Evolutionary conservation across 352 stramenopile genomes (phyloP), one percentile per base, ranked within the genome.

Genomic region (Globisporangium uncinulatum): DNA sequence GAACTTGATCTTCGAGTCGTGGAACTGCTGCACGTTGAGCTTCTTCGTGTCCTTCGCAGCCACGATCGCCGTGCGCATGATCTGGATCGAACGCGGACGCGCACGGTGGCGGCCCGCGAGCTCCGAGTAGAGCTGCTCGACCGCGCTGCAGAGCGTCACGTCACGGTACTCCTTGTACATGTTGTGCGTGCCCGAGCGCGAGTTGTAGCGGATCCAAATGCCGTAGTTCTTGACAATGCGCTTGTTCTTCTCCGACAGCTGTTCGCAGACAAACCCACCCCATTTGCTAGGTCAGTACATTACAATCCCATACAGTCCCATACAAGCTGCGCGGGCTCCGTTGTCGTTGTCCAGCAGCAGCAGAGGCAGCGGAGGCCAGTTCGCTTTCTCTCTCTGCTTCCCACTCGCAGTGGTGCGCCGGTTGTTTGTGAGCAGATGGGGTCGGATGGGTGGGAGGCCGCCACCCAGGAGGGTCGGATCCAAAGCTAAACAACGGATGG

Each of bases 141-240:
- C 93, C 56, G 97, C 97, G 65, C 94, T 95, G 64, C 95, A 98
- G 51, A 99, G 84, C 51, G 89, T 98, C 61, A 98, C 73, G 69
- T 99, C 95, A 83, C 97, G 90, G 95, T 99, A 99, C 87, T 99
- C 97, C 81, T 99, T 98, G 96, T 99, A 99, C 97, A 99, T 99
- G 89, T 99, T 99, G 92, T 99, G 97, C 46, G 97, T 99, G 71
- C 97, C 97, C 57, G 92, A 98, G 70, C 97, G 93, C 59, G 96
- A 99, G 83, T 99, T 98, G 86, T 99, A 99, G 65, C 97, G 94
- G 67, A 99, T 95, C 95, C 96, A 99, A 76, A 99, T 98, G 70
- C 94, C 96, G 83, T 99, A 99, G 88, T 99, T 99, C 79, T 99
- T 99, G 63, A 99, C 84, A 43, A 98, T 90, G 72, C 87, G 92